Percentiles rank a stretch among this genome's conserved stretches.
Evolutionary conservation across 2,329 filamentous ascomycete genomes (phyloP).

Genomic region (Pseudocercospora vitis): DNA sequence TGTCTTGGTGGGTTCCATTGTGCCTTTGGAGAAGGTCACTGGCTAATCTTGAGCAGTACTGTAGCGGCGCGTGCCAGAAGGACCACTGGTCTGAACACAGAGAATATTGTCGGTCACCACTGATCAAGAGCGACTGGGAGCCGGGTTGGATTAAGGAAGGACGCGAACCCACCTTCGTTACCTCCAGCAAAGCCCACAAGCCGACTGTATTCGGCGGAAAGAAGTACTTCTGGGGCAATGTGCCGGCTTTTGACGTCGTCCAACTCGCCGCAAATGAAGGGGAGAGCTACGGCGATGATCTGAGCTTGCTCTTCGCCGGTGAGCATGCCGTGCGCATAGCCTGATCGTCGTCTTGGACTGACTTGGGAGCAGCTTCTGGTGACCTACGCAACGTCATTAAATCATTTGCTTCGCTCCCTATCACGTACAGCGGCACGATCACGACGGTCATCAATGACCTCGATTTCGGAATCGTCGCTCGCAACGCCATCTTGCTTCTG

Average conservation of each 20-base stretch:
- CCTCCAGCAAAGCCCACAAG: not conserved
- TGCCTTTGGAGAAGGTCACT: no score
- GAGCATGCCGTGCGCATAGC: not conserved
- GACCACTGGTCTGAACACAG: slow-evolving; percentile 38
- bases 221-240: slow-evolving; percentile 46
- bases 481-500: slow-evolving; percentile 40
- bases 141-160: slow-evolving; percentile 35
- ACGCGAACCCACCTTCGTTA: slow-evolving; percentile 31
- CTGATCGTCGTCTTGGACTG: not conserved
- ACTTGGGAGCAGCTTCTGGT: slow-evolving; percentile 42
- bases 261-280: slow-evolving; percentile 38
- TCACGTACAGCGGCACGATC: slow-evolving; percentile 30
- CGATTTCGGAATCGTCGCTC: slow-evolving; percentile 40
- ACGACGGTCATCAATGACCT: slow-evolving; percentile 44
- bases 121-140: slow-evolving; percentile 34
- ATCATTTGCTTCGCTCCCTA: slow-evolving; percentile 41
- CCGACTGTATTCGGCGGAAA: slow-evolving; percentile 24
- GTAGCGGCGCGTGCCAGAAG: slow-evolving; percentile 36
- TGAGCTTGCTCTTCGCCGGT: slow-evolving; percentile 41
- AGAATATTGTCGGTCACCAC: slow-evolving; percentile 34
- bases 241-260: slow-evolving; percentile 45
- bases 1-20: slow-evolving; percentile 8
- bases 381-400: slow-evolving; percentile 44
- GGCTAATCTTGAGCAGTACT: no score
- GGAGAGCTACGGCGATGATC: slow-evolving; percentile 6